These are phyloP conservation scores for Rhizophora apiculata DNA, from an alignment of 345 rosid species.

Conservation along the genomic window DNA sequence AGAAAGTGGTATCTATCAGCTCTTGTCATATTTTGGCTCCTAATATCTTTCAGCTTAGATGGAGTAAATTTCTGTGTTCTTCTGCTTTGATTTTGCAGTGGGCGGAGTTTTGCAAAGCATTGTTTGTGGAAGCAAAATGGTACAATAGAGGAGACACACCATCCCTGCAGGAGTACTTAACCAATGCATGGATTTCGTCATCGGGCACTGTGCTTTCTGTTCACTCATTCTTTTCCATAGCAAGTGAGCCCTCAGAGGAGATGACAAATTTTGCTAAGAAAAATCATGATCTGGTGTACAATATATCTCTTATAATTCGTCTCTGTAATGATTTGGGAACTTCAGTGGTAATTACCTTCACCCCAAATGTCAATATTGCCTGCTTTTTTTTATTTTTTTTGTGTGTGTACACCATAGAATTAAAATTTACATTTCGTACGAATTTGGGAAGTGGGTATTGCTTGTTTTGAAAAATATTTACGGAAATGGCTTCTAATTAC, in stretches of 20 bases:
- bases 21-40: neutral
- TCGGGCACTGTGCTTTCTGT: constrained; percentile 35
- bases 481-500: neutral
- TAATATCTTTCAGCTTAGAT: neutral
- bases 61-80: neutral
- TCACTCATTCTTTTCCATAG: constrained; percentile 27
- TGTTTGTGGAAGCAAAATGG: constrained; percentile 55
- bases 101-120: constrained; percentile 47
- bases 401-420: too few relatives aligned
- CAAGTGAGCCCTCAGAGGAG: constrained; percentile 10
- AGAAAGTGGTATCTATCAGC: constrained; percentile 40
- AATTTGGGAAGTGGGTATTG: too few relatives aligned
- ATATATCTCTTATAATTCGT: constrained; percentile 38
- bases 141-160: constrained; percentile 30
- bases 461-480: too few relatives aligned
- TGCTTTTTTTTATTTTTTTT: too few relatives aligned
- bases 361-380: neutral
- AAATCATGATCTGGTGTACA: constrained; percentile 29
- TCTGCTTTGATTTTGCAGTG: constrained; percentile 30
- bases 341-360: constrained; percentile 27
- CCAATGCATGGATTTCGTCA: constrained; percentile 46
- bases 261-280: neutral
- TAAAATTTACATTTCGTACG: neutral
- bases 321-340: constrained; percentile 52
- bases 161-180: constrained; percentile 38